Base-by-base conservation (phyloP, 371 early-diverging fungal genomes). In the Mortierella polycephala region DNA sequence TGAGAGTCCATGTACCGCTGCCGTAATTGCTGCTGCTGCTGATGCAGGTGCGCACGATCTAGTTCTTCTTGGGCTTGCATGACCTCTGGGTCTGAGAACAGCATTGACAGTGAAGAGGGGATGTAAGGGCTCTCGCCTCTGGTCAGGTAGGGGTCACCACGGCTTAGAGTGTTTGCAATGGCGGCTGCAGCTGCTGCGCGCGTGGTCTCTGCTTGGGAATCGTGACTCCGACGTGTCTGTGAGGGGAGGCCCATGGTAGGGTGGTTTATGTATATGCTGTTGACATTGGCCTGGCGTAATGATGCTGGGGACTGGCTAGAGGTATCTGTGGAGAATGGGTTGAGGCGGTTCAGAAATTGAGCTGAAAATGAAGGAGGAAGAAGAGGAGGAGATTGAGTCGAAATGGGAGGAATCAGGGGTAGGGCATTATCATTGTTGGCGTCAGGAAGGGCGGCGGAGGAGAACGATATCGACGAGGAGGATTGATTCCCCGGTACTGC, bases 31-130 rank as follows among this genome's bases (percentile, higher is more conserved):
- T 53, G 53, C n/a, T 62, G 58, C 30, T 71, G 62, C 51, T 64
- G 64, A 23, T 71, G 45, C 20, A 64, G 42, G 18, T 60, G 68
- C 20, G 68, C 68, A 1, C 65, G 60, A 13, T 62, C 74, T 8
- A 73, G 49, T 46, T 65, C 71, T 18, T 64, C 57, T 18, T 70
- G 67, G 16, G 37, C 53, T 37, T 66, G 71, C 71, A 71, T 76
- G 44, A 76, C 55, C 42, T 76, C 76, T 1, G 71, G 76, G 44
- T 76, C 76, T 2, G 76, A 63, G 41, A 76, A 76, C 40, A 76
- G 42, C 76, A 76, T 76, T 3, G 76, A 76, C 5, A 76, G 45
- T 0, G 76, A 76, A 21, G 76, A 76, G 2, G 76, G 76, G 16
- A 76, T 71, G 37, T 76, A 76, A 6, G 76, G 64, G 51, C 70